These are phyloP conservation scores for Geranomyces variabilis DNA, from an alignment of 192 early-diverging fungal genomes.

Conservation along the genomic window DNA sequence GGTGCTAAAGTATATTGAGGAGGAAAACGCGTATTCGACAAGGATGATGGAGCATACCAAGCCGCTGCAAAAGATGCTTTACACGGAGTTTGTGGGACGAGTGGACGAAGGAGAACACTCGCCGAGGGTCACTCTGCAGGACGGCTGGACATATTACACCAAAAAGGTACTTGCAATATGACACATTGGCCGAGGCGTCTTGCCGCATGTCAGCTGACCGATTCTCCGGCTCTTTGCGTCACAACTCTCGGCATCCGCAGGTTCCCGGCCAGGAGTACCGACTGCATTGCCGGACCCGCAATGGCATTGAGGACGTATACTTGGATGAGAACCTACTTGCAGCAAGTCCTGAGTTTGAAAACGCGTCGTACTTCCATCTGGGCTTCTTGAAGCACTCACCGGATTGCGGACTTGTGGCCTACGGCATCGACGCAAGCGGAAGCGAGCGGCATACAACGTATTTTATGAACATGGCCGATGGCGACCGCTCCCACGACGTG, in stretches of 20 bases:
- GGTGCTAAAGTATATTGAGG: slow-evolving; percentile 60
- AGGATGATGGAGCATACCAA: slow-evolving; percentile 52
- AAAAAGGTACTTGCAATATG: too few species aligned
- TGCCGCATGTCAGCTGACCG: too few species aligned
- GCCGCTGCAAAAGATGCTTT: slow-evolving; percentile 57
- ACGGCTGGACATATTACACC: slow-evolving; percentile 64
- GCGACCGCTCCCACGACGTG: slow-evolving; percentile 32
- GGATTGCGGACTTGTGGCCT: slow-evolving; percentile 56
- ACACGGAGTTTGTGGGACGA: slow-evolving; percentile 67
- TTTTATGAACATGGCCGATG: slow-evolving; percentile 51
- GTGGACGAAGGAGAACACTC: slow-evolving; percentile 59
- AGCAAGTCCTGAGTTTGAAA: slow-evolving; percentile 44
- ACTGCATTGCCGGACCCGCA: slow-evolving; percentile 44
- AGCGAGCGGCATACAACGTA: slow-evolving; percentile 57
- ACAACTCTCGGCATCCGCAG: slow-evolving; percentile 1
- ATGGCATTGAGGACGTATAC: slow-evolving; percentile 42
- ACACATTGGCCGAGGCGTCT: too few species aligned
- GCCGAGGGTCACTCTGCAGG: slow-evolving; percentile 47
- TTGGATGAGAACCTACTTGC: slow-evolving; percentile 63
- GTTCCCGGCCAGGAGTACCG: slow-evolving; percentile 50
- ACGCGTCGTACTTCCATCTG: slow-evolving; percentile 60
- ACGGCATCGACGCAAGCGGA: slow-evolving; percentile 56
- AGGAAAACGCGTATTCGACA: slow-evolving; percentile 58
- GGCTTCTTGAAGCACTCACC: slow-evolving; percentile 63
- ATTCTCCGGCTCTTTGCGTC: too few species aligned